Conservation (phyloP, 2,329 filamentous ascomycete genomes). For the Pseudogymnoascus sp. region DNA sequence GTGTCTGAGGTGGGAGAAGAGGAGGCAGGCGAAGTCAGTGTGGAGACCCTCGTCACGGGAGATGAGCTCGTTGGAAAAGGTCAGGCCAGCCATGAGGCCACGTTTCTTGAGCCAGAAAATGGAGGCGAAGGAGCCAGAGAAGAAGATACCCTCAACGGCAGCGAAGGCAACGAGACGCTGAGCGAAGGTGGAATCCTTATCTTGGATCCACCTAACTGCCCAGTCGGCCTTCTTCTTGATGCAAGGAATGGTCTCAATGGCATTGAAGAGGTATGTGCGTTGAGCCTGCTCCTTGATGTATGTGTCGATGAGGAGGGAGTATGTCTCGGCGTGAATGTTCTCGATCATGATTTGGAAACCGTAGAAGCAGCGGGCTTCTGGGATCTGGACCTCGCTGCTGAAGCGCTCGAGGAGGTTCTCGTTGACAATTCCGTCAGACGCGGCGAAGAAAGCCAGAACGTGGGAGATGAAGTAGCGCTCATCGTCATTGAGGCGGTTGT, state of each 20-base stretch:
- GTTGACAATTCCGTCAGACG: constrained; percentile 98
- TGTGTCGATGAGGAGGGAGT: constrained; percentile 96
- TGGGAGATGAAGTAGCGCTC: constrained; percentile 98
- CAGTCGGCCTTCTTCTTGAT: constrained; percentile 98
- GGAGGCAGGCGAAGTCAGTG: constrained; percentile 95
- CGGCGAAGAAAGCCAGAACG: constrained; percentile 97
- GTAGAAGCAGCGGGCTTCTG: constrained; percentile 98
- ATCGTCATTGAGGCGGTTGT: constrained; percentile 92
- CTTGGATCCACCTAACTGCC: constrained; percentile 90
- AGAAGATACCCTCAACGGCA: constrained; percentile 98
- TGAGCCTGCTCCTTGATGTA: constrained; percentile 98
- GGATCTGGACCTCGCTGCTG: constrained; percentile 91
- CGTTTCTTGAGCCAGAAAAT: constrained; percentile 99
- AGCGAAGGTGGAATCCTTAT: constrained; percentile 88
- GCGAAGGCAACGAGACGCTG: constrained; percentile 95
- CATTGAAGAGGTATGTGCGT: constrained; percentile 91
- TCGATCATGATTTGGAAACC: constrained; percentile 99
- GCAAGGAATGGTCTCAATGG: constrained; percentile 96
- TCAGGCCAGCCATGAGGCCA: constrained; percentile 94
- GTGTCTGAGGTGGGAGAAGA: constrained; percentile 95
- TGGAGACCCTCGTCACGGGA: constrained; percentile 98
- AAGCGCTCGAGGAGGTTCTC: constrained; percentile 98
- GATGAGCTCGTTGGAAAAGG: constrained; percentile 99
- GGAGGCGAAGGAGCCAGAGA: constrained; percentile 94
- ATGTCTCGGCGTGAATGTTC: constrained; percentile 99